Percentiles rank a stretch among this genome's conserved stretches.
Evolutionary conservation across 83 land plant genomes (phyloP).

Genomic region (Larix sibirica): DNA sequence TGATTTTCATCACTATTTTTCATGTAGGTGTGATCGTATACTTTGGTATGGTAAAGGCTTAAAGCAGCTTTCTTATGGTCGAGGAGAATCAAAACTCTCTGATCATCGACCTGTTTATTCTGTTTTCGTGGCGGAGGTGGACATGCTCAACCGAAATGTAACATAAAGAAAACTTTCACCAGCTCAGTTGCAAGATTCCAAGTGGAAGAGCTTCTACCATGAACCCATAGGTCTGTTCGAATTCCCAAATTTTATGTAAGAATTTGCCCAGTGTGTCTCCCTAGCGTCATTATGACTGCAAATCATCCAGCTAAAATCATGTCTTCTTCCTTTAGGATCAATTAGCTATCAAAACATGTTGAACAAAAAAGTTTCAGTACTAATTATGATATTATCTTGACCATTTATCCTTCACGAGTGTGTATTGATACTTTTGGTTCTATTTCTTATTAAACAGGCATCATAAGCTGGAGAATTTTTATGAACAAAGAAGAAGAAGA

Average conservation of each 20-base stretch:
- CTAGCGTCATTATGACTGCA: background rate
- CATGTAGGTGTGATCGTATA: slow-evolving; percentile 70
- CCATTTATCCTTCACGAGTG: too few relatives aligned
- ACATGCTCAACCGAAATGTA: slow-evolving; percentile 9
- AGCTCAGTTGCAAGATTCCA: slow-evolving; percentile 6
- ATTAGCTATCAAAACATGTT: too few relatives aligned
- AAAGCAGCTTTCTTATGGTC: slow-evolving; percentile 44
- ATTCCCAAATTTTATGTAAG: background rate
- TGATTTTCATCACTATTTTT: background rate
- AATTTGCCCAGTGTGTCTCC: background rate
- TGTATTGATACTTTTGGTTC: too few relatives aligned
- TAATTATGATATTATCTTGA: too few relatives aligned
- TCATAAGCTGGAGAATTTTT: too few relatives aligned
- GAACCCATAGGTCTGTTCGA: background rate
- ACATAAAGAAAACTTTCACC: background rate
- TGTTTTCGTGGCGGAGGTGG: slow-evolving; percentile 34
- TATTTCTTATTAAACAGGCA: too few relatives aligned
- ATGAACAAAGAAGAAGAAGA: too few relatives aligned
- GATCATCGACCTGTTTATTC: slow-evolving; percentile 68
- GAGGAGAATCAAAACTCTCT: slow-evolving; percentile 57
- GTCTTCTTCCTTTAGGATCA: too few relatives aligned
- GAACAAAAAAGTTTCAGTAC: too few relatives aligned
- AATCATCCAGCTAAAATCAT: too few relatives aligned
- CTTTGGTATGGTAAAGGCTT: slow-evolving; percentile 67
- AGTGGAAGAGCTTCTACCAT: slow-evolving; percentile 4